Conservation (phyloP, 2,329 filamentous ascomycete species). For the Cytospora piceicola region DNA sequence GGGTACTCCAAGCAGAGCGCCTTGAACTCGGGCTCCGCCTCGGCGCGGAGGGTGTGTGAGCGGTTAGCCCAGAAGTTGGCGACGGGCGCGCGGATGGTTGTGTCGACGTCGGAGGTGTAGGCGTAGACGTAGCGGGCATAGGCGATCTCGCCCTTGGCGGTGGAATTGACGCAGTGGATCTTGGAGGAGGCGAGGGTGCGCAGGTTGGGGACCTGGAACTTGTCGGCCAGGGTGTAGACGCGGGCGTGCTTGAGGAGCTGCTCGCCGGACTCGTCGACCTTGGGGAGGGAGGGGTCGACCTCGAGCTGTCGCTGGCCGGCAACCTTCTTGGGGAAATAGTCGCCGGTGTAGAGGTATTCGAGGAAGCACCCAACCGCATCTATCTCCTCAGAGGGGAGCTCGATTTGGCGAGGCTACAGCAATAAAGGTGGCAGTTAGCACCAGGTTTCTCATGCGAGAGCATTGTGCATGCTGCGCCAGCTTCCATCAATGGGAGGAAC, state of each 20-base stretch:
- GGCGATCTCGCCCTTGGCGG: constrained; percentile 84
- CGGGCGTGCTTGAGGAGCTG: constrained; percentile 88
- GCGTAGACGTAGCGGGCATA: constrained; percentile 92
- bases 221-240: constrained; percentile 86
- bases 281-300: constrained; percentile 65
- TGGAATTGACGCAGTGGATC: constrained; percentile 89
- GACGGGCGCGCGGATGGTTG: constrained; percentile 76
- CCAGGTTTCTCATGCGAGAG: neutral
- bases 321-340: constrained; percentile 79
- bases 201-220: constrained; percentile 69
- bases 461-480: neutral
- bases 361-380: constrained; percentile 79
- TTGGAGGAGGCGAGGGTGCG: constrained; percentile 82
- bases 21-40: constrained; percentile 86
- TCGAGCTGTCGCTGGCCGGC: constrained; percentile 70
- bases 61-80: constrained; percentile 89
- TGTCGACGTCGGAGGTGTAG: constrained; percentile 71
- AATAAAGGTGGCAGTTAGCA: neutral
- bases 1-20: constrained; percentile 85
- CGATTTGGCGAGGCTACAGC: constrained; percentile 64
- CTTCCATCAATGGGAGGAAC: neutral
- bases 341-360: constrained; percentile 81
- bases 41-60: constrained; percentile 78
- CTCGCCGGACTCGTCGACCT: constrained; percentile 75
- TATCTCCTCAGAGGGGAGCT: constrained; percentile 68